phyloP scores from a whole-genome alignment of 2,329 filamentous ascomycete species.

The Verticillium alfalfae region DNA sequence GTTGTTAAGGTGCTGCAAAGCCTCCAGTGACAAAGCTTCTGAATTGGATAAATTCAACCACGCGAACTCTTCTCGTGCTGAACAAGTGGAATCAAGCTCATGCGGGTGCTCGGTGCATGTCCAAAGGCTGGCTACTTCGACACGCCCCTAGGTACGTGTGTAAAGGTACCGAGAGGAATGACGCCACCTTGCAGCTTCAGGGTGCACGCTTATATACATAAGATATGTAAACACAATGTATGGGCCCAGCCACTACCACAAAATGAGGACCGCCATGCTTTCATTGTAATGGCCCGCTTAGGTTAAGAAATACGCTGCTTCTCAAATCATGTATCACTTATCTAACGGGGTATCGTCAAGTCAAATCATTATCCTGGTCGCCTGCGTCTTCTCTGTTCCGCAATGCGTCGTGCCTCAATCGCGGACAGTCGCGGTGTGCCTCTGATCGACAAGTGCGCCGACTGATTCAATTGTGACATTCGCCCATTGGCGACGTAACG shows the following conservation, averaged over 20 bases:
- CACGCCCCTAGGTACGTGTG: neutral
- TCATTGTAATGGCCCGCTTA: no score
- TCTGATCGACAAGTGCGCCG: neutral
- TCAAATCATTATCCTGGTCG: neutral
- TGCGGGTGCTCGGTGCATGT: no score
- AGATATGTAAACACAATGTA: neutral
- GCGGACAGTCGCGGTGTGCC: slow-evolving; percentile 1
- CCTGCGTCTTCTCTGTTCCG: neutral
- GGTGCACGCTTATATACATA: neutral
- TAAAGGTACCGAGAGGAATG: neutral
- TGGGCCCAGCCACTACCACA: neutral
- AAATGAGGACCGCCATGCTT: no score
- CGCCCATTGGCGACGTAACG: slow-evolving; percentile 7
- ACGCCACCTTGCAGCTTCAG: slow-evolving; percentile 2
- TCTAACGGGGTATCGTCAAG: neutral
- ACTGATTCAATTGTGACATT: neutral
- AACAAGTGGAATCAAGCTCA: no score
- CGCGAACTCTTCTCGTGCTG: no score
- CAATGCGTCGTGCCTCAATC: slow-evolving; percentile 1
- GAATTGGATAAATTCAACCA: no score
- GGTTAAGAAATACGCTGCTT: neutral
- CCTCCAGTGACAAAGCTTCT: no score
- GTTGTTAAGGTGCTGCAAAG: no score
- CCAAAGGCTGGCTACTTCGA: no score
- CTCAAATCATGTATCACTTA: neutral